These are phyloP conservation scores for Inonotus obliquus DNA, from an alignment of 1,284 basidiomycete genomes.

Conservation along the genomic window DNA sequence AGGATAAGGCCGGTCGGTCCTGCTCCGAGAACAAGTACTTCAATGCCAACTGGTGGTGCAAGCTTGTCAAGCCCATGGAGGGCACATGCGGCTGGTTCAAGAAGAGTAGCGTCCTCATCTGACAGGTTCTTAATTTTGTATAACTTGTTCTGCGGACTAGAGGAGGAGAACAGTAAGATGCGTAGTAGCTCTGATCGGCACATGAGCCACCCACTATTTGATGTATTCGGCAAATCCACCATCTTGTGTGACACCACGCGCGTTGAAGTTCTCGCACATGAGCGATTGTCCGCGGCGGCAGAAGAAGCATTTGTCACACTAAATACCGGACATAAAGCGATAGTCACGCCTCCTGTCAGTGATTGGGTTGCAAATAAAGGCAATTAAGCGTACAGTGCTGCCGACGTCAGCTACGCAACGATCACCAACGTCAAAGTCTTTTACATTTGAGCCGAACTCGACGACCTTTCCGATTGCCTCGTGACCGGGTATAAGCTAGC, in stretches of 20 bases:
- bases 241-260: conserved; percentile 68
- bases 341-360: neutral
- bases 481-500: conserved; percentile 40
- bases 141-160: conserved; percentile 61
- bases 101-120: conserved; percentile 85
- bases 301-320: conserved; percentile 82
- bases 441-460: conserved; percentile 50
- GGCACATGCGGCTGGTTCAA: conserved; percentile 85
- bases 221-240: conserved; percentile 90
- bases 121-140: conserved; percentile 82
- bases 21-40: conserved; percentile 73
- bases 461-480: conserved; percentile 53
- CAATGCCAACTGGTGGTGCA: conserved; percentile 68
- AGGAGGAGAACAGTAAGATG: neutral
- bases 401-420: conserved; percentile 55
- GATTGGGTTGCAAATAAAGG: neutral
- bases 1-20: conserved; percentile 82
- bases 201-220: conserved; percentile 50
- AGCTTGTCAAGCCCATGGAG: conserved; percentile 87
- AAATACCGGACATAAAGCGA: neutral
- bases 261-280: conserved; percentile 76
- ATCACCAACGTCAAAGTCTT: conserved; percentile 50
- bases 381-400: conserved; percentile 32
- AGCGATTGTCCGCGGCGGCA: conserved; percentile 72
- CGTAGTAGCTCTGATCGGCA: neutral